These are phyloP conservation scores for Solanum peruvianum DNA, from an alignment of 257 asterid genomes.

Conservation along the genomic window DNA sequence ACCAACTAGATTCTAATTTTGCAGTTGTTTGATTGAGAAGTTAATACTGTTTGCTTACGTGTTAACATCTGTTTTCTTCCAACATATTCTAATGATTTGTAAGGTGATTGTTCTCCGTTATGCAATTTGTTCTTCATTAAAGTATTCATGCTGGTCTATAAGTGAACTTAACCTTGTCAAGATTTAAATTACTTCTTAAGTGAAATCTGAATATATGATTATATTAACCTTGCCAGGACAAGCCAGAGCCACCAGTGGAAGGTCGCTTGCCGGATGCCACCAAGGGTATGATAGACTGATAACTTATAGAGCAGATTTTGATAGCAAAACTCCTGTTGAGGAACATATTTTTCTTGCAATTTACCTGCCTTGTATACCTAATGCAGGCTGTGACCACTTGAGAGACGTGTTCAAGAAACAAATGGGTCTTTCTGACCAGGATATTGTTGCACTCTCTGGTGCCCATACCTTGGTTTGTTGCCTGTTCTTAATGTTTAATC, in stretches of 20 bases:
- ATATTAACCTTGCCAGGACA: slow-evolving; percentile 35
- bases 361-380: neutral
- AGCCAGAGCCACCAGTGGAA: slow-evolving; percentile 55
- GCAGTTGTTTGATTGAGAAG: neutral
- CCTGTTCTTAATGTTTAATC: neutral
- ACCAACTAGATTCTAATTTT: neutral
- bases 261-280: slow-evolving; percentile 94
- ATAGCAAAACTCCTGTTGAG: neutral
- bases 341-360: neutral
- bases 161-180: neutral
- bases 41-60: neutral
- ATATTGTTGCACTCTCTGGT: slow-evolving; percentile 82
- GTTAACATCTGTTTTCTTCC: neutral
- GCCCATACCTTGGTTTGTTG: slow-evolving; percentile 73
- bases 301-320: neutral
- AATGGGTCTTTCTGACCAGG: slow-evolving; percentile 83
- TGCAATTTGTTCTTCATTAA: neutral
- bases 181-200: neutral
- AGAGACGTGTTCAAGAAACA: slow-evolving; percentile 72
- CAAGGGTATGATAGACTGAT: slow-evolving; percentile 32
- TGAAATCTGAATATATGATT: neutral
- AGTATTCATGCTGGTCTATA: neutral
- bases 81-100: neutral
- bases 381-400: slow-evolving; percentile 70
- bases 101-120: neutral